A percentile compares a stretch with the other conserved stretches of the same genome.
These are phyloP conservation scores for Drechmeria coniospora DNA, from an alignment of 2,329 filamentous ascomycete species.

Conservation along the genomic window DNA sequence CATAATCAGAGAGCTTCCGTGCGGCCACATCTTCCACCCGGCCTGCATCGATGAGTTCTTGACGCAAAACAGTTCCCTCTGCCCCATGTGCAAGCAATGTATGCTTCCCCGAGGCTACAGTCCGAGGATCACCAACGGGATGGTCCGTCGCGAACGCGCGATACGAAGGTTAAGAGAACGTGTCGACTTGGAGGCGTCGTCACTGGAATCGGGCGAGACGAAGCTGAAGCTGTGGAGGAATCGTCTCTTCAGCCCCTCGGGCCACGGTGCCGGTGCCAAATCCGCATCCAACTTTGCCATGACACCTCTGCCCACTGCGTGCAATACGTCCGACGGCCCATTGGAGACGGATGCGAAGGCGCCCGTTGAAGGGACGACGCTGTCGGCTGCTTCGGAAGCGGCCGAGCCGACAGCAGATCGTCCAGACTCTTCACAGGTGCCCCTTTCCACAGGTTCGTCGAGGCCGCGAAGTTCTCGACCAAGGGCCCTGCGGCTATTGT, in stretches of 20 bases:
- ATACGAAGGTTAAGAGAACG: conserved; percentile 45
- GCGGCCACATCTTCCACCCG: conserved; percentile 84
- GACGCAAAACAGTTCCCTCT: conserved; percentile 63
- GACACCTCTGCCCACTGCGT: conserved; percentile 8
- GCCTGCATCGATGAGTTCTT: conserved; percentile 84
- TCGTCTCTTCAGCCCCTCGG: conserved; percentile 16
- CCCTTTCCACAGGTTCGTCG: conserved; percentile 7
- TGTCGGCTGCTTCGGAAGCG: neutral
- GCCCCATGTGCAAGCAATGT: conserved; percentile 77
- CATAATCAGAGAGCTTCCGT: conserved; percentile 71
- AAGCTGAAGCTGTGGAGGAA: conserved; percentile 21
- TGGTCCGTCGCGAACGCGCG: conserved; percentile 69
- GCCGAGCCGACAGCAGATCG: conserved; percentile 4
- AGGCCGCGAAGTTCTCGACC: conserved; percentile 14
- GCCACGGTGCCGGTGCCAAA: conserved; percentile 5
- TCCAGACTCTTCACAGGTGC: conserved; percentile 4
- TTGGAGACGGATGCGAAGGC: conserved; percentile 1
- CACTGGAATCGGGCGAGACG: conserved; percentile 15
- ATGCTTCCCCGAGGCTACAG: conserved; percentile 57
- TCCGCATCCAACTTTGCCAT: conserved; percentile 11
- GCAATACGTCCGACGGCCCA: conserved; percentile 1
- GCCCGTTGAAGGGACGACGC: too few species aligned
- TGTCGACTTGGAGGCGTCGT: conserved; percentile 25
- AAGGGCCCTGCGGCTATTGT: conserved; percentile 16
- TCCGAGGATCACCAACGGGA: conserved; percentile 63